These are phyloP conservation scores for Penicillium fuscoglaucum DNA, from an alignment of 2,329 filamentous ascomycete genomes.

Conservation along the genomic window DNA sequence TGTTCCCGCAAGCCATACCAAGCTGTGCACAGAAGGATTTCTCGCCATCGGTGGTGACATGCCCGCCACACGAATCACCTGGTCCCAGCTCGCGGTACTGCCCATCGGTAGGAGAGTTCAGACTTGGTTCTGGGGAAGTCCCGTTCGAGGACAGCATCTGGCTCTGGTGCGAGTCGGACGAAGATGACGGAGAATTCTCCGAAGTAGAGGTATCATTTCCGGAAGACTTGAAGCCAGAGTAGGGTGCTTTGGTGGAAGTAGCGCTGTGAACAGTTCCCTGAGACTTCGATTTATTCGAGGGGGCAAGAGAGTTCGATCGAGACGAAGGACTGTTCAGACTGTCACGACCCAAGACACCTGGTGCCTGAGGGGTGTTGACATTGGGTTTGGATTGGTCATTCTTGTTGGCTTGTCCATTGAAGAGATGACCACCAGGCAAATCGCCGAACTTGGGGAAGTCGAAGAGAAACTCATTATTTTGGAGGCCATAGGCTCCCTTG, in stretches of 20 bases:
- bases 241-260: slow-evolving; percentile 18
- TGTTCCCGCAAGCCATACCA: slow-evolving; percentile 48
- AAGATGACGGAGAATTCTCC: slow-evolving; percentile 49
- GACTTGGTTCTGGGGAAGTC: slow-evolving; percentile 51
- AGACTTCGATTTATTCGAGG: slow-evolving; percentile 12
- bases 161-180: slow-evolving; percentile 49
- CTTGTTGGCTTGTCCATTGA: slow-evolving; percentile 49
- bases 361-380: slow-evolving; percentile 23
- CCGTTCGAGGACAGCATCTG: slow-evolving; percentile 48
- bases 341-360: slow-evolving; percentile 35
- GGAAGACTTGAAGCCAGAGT: slow-evolving; percentile 23
- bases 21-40: slow-evolving; percentile 47
- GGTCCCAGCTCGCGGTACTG: slow-evolving; percentile 38
- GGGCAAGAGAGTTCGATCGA: slow-evolving; percentile 14
- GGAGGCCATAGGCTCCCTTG: slow-evolving; percentile 58
- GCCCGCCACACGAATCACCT: slow-evolving; percentile 32
- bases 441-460: slow-evolving; percentile 94
- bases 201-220: slow-evolving; percentile 41
- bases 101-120: slow-evolving; percentile 42
- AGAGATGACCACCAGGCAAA: slow-evolving; percentile 58
- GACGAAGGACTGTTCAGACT: slow-evolving; percentile 18
- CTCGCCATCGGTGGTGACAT: slow-evolving; percentile 43
- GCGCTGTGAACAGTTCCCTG: slow-evolving; percentile 14
- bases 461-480: slow-evolving; percentile 84
- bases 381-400: slow-evolving; percentile 29